Evolutionary conservation across 768 basidiomycete genomes (phyloP).

Genomic region (Inosperma sp.): DNA sequence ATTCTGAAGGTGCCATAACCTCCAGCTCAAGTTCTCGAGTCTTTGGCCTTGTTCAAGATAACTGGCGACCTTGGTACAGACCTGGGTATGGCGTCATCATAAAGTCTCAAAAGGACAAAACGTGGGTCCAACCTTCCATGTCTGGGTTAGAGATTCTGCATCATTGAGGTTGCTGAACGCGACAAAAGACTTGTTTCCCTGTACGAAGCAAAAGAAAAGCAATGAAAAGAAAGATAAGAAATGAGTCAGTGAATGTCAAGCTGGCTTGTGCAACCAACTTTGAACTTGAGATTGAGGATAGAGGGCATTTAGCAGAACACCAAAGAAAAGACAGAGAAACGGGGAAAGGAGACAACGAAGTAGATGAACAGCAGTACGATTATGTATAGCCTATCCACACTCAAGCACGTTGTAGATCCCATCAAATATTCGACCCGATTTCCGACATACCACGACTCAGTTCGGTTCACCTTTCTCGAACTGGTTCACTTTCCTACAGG

Average conservation of each 20-base stretch:
- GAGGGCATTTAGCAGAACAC: constrained; percentile 53
- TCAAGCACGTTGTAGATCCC: too few relatives aligned
- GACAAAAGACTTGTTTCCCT: constrained; percentile 95
- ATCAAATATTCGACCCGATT: too few relatives aligned
- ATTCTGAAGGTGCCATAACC: constrained; percentile 88
- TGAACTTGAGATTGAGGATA: constrained; percentile 85
- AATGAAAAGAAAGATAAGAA: constrained; percentile 18
- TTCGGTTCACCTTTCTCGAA: too few relatives aligned
- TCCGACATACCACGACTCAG: too few relatives aligned
- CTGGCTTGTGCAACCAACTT: constrained; percentile 35
- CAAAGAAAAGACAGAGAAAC: constrained; percentile 1
- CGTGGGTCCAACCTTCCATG: constrained; percentile 68
- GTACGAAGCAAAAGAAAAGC: constrained; percentile 22
- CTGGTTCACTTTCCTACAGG: too few relatives aligned
- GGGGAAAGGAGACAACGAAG: constrained; percentile 7
- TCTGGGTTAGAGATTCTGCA: constrained; percentile 79
- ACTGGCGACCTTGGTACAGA: constrained; percentile 86
- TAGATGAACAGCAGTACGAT: not conserved
- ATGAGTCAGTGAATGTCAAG: constrained; percentile 11
- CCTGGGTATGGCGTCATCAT: constrained; percentile 39
- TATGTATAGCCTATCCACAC: too few relatives aligned
- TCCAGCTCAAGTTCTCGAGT: constrained; percentile 89
- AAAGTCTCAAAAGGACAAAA: constrained; percentile 5
- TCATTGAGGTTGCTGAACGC: constrained; percentile 88
- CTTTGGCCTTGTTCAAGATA: constrained; percentile 89